phyloP scores from a whole-genome alignment of 1,284 basidiomycete genomes.

The Schizophyllum amplum region DNA sequence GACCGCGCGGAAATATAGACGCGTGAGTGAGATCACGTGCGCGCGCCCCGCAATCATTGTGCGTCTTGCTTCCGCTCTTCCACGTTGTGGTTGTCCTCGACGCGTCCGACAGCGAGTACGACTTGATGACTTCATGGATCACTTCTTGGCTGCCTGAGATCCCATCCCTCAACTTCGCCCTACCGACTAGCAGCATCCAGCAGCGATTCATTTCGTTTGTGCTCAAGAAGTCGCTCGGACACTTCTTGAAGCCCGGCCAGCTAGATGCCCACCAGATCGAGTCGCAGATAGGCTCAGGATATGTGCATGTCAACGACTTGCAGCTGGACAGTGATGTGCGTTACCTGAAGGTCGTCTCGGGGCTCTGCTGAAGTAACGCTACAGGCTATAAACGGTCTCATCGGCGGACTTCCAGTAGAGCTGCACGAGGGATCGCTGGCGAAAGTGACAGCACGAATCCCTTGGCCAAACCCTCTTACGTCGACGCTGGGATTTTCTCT shows the following conservation, averaged over 20 bases:
- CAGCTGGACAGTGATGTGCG: conserved; percentile 72
- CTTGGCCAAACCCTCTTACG: conserved; percentile 69
- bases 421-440: conserved; percentile 68
- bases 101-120: neutral
- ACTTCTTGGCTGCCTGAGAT: conserved; percentile 54
- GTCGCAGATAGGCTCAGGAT: conserved; percentile 85
- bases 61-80: neutral
- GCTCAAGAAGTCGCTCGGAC: conserved; percentile 77
- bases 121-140: conserved; percentile 28
- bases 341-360: conserved; percentile 13
- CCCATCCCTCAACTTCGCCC: conserved; percentile 57
- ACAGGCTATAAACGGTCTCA: conserved; percentile 74
- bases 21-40: neutral
- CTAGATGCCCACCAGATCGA: conserved; percentile 85
- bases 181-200: conserved; percentile 76
- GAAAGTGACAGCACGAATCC: conserved; percentile 67
- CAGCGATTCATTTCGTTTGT: conserved; percentile 85
- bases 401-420: conserved; percentile 62
- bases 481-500: conserved; percentile 63
- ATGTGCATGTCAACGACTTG: conserved; percentile 79
- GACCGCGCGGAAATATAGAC: too few relatives aligned
- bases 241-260: conserved; percentile 82
- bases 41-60: neutral
- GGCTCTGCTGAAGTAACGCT: conserved; percentile 10
- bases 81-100: neutral